Conservation (phyloP, 1,139 yeast species). For the Candida pseudoviswanathii region DNA sequence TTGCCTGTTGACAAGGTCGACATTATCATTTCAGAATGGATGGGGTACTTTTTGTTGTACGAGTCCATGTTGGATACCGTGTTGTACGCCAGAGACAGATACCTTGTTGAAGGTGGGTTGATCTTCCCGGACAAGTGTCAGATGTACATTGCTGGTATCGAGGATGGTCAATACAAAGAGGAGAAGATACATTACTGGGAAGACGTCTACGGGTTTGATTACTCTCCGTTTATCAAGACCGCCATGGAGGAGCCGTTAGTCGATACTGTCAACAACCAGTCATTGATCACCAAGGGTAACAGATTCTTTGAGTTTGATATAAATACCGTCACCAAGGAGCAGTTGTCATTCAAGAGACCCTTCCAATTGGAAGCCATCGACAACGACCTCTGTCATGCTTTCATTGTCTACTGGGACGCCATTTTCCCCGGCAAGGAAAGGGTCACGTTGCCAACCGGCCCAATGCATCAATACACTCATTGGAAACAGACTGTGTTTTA, state of each 20-base stretch:
- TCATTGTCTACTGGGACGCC: slow-evolving; percentile 94
- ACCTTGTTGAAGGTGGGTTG: slow-evolving; percentile 82
- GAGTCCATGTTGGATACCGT: slow-evolving; percentile 99
- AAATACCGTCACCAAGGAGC: slow-evolving; percentile 83
- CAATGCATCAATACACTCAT: slow-evolving; percentile 79
- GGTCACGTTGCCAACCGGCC: slow-evolving; percentile 76
- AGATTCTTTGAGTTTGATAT: slow-evolving; percentile 83
- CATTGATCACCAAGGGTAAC: slow-evolving; percentile 73
- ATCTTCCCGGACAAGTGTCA: slow-evolving; percentile 95
- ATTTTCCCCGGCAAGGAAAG: slow-evolving; percentile 71
- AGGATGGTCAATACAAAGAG: slow-evolving; percentile 90
- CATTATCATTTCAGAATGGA: slow-evolving; percentile 97
- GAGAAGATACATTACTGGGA: slow-evolving; percentile 96
- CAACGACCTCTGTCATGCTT: slow-evolving; percentile 83
- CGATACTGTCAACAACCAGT: slow-evolving; percentile 81
- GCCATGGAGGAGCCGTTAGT: slow-evolving; percentile 95
- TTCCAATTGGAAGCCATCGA: slow-evolving; percentile 75
- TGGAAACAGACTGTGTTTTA: slow-evolving; percentile 99
- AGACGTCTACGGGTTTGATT: slow-evolving; percentile 95
- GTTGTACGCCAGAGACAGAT: slow-evolving; percentile 88
- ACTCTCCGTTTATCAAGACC: slow-evolving; percentile 66
- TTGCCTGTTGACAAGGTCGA: slow-evolving; percentile 83
- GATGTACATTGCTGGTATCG: slow-evolving; percentile 90
- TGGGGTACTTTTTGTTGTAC: slow-evolving; percentile 95
- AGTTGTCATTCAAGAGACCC: slow-evolving; percentile 69